Evolutionary conservation across 805 yeast genomes (phyloP), one percentile per base, ranked within the genome.

Genomic region (Suhomyces pyralidae): DNA sequence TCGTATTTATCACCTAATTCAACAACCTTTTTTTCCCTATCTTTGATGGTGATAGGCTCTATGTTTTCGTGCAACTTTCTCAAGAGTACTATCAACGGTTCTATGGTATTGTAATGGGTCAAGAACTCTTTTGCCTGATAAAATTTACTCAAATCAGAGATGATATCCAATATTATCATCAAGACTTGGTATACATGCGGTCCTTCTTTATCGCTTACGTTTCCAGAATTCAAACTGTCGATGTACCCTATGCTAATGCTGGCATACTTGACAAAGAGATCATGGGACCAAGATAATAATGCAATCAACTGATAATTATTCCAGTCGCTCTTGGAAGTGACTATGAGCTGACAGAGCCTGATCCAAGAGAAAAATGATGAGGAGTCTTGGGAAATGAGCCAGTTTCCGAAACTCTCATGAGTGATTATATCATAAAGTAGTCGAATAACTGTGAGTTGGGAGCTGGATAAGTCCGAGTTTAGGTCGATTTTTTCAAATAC

Each of bases 241-340:
- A 51, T 28, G 7, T 44, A 50, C n/a, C 45, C 40, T 9, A 51
- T 22, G n/a, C 46, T 30, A 3, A n/a, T 36, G 20, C 40, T 30
- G 2, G 65, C 50, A 40, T 66, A 55, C 5, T 50, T 42, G 14
- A 58, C 56, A 52, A 63, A 71, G 43, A 71, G 59, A 15, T 70
- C 72, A 45, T 65, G 55, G 14, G 66, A 54, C 83, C 83, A 80
- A 0, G 77, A 66, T 4, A 78, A 60, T 15, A 80, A 62, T 3
- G 71, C 69, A 1, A 70, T 63, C 17, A 73, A 52, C 51, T 76
- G 67, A 26, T 64, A 63, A 34, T 70, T 69, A 46, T 68, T 65
- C 82, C 82, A 79, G 14, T 69, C 65, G 1, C 70, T 75, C 48
- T 68, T 71, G 12, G 71, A 66, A 1, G 78, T 70, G 2, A 74